These are phyloP conservation scores for Arthrobotrys conoides DNA, from an alignment of 2,329 filamentous ascomycete genomes.

Conservation along the genomic window DNA sequence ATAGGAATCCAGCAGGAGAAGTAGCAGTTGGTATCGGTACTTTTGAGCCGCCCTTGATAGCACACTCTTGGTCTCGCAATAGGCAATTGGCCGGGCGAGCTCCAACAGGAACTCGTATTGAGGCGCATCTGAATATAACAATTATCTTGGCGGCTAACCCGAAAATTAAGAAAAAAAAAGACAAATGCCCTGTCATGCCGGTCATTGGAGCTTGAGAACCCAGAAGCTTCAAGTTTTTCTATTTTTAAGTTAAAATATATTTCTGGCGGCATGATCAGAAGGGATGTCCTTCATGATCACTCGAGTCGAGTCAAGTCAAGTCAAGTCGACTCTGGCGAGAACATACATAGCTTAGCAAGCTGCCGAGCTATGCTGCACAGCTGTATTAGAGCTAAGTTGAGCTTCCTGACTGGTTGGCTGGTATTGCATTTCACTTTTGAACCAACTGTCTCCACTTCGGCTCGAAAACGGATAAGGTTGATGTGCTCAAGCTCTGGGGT, in stretches of 20 bases:
- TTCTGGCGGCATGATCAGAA: conserved; percentile 5
- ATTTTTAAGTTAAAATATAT: conserved; percentile 35
- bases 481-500: conserved; percentile 37
- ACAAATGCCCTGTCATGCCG: not conserved
- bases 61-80: not conserved
- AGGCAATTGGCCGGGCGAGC: conserved; percentile 18
- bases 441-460: conserved; percentile 27
- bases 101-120: conserved; percentile 32
- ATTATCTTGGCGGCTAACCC: conserved; percentile 45
- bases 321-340: conserved; percentile 5
- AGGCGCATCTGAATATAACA: conserved; percentile 3
- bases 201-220: conserved; percentile 10
- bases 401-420: conserved; percentile 39
- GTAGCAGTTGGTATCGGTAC: conserved; percentile 57
- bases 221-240: conserved; percentile 8
- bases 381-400: conserved; percentile 16
- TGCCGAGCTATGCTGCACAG: conserved; percentile 18
- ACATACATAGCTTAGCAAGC: not conserved
- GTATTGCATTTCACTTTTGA: conserved; percentile 31
- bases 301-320: not conserved
- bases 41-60: conserved; percentile 14
- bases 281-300: too few relatives aligned
- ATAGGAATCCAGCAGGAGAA: conserved; percentile 10
- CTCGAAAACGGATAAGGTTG: conserved; percentile 45
- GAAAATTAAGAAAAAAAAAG: conserved; percentile 19